Evolutionary conservation across 1,284 basidiomycete genomes (phyloP).

Genomic region (Pisolithus thermaeus): DNA sequence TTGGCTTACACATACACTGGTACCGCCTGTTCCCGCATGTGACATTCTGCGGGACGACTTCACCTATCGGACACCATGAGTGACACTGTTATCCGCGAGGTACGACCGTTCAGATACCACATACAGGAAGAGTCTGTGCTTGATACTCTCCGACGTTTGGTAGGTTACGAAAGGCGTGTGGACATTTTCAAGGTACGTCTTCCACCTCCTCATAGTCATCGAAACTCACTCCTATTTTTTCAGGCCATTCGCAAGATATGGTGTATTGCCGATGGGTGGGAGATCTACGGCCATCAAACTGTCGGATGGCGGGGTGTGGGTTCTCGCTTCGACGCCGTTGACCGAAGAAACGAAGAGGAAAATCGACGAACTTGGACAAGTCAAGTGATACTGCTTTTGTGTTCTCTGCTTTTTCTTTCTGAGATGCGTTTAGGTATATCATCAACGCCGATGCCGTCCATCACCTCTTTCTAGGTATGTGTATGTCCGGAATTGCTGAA

Average conservation of each 20-base stretch:
- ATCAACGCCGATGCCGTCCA: conserved; percentile 62
- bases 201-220: background rate
- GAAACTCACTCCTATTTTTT: conserved; percentile 2
- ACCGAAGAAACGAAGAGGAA: conserved; percentile 67
- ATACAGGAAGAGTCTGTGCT: no score
- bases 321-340: conserved; percentile 82
- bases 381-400: conserved; percentile 47
- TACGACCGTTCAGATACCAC: background rate
- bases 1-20: no score
- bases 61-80: conserved; percentile 10
- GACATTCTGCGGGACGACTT: background rate
- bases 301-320: conserved; percentile 68
- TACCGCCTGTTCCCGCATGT: background rate
- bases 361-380: conserved; percentile 69
- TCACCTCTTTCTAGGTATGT: conserved; percentile 56
- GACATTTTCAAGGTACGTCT: conserved; percentile 63
- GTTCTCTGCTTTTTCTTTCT: background rate
- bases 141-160: background rate
- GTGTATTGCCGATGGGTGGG: conserved; percentile 70
- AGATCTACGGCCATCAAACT: conserved; percentile 81
- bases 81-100: conserved; percentile 20
- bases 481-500: background rate
- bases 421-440: conserved; percentile 47
- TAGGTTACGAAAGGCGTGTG: conserved; percentile 58
- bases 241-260: conserved; percentile 67